These are phyloP conservation scores for Homolaphlyctis polyrhiza DNA, from an alignment of 371 early-diverging fungal species.

Conservation along the genomic window DNA sequence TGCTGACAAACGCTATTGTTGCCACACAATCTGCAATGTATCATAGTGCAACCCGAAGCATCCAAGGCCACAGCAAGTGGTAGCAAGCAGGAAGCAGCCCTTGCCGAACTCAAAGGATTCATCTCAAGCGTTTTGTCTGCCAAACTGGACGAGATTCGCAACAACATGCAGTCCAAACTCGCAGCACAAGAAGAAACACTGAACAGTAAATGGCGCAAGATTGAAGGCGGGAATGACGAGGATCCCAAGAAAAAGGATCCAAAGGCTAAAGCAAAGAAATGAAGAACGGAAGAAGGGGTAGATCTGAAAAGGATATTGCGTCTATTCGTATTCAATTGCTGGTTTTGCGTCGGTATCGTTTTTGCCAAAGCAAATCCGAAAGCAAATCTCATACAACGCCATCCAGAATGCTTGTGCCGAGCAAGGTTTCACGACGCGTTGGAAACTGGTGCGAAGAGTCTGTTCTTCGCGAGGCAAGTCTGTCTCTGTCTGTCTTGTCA, in stretches of 20 bases:
- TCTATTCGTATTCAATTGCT: neutral
- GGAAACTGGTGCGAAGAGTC: constrained; percentile 21
- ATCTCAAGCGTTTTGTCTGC: constrained; percentile 24
- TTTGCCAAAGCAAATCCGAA: too few relatives aligned
- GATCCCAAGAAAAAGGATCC: constrained; percentile 21
- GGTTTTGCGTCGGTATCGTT: too few relatives aligned
- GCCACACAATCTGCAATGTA: neutral
- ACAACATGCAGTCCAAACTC: constrained; percentile 23
- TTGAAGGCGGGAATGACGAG: constrained; percentile 28
- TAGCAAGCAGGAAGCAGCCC: constrained; percentile 35
- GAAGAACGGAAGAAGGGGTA: neutral
- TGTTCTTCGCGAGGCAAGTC: constrained; percentile 8
- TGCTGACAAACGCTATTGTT: neutral
- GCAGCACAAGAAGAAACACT: constrained; percentile 31
- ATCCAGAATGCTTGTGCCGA: constrained; percentile 3
- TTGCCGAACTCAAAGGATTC: constrained; percentile 26
- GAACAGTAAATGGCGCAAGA: constrained; percentile 15
- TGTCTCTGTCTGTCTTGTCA: neutral
- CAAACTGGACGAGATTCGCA: constrained; percentile 37
- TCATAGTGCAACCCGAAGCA: neutral
- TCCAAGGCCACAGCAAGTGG: neutral
- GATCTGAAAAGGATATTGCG: neutral
- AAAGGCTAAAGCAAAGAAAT: constrained; percentile 18
- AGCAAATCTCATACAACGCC: too few relatives aligned
- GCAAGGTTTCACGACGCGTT: constrained; percentile 10